Evolutionary conservation across 1,139 yeast genomes (phyloP), one percentile per base, ranked within the genome.

Genomic region (Zhuliangozyma blackwelliae): DNA sequence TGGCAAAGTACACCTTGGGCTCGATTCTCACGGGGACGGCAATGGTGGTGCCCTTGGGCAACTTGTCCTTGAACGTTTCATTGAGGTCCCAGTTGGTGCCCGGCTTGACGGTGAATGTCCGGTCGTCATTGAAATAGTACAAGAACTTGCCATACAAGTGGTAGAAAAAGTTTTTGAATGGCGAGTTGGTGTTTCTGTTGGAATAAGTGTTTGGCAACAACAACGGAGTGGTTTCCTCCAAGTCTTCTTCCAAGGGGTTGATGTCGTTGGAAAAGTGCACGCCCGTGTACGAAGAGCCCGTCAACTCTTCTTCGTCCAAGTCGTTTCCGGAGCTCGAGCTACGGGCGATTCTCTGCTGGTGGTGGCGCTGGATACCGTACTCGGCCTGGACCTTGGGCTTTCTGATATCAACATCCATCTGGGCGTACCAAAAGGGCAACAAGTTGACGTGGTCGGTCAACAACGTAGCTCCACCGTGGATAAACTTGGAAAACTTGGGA

Each of bases 351-450:
- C 55, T 51, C 33, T 58, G 61, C 6, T 25, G 35, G n/a, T 27
- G 27, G 30, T 42, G 46, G 36, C 75, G 61, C 37, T 55, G 59
- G 44, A 71, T 71, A 50, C 95, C 95, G 50, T 74, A 72, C 39
- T 77, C 79, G 45, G 75, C 77, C 52, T 77, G 78, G 28, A 77
- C 65, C 45, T 82, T 79, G 26, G 97, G 97, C 60, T 92, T 92
- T 58, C 95, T 81, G 49, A 92, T 92, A 57, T 92, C 98, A 36
- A 83, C 83, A 48, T 79, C 87, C 98, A 92, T 92, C 65, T 92
- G 98, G n/a, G 97, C 97, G 48, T 82, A 72, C 98, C 98, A 92
- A 65, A 87, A 92, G 37, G 98, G 98, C 52, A 92, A 82, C 47
- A 88, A 74, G 38, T 80, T 75, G 31, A 88, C 89, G 59, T 72